Evolutionary conservation across 1,284 basidiomycete species (phyloP).

Genomic region (Tilletia setariae): DNA sequence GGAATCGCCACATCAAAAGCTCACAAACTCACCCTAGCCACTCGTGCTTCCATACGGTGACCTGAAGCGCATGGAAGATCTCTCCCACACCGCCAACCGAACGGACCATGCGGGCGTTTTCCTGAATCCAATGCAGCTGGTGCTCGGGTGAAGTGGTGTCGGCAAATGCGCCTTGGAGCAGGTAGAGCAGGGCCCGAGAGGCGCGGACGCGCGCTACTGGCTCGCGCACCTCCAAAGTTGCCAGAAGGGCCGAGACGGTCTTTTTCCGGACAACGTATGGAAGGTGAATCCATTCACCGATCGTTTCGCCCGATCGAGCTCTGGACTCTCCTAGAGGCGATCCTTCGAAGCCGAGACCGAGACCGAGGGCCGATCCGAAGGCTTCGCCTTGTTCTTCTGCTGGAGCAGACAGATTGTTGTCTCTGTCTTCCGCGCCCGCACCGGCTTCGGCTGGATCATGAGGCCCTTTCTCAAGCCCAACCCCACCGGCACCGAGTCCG

Average conservation of each 20-base stretch:
- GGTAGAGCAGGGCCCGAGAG: conserved; percentile 44
- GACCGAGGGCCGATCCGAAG: conserved; percentile 28
- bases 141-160: conserved; percentile 87
- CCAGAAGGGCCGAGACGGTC: conserved; percentile 40
- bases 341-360: conserved; percentile 30
- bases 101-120: conserved; percentile 84
- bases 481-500: conserved; percentile 3
- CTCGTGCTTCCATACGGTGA: conserved; percentile 84
- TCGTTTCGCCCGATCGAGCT: conserved; percentile 19
- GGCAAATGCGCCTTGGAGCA: conserved; percentile 73
- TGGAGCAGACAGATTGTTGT: neutral
- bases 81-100: conserved; percentile 77
- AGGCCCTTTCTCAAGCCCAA: neutral
- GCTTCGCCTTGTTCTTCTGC: neutral
- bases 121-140: conserved; percentile 91
- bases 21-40: conserved; percentile 30
- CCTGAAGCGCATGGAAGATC: conserved; percentile 83
- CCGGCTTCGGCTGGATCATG: neutral
- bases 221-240: conserved; percentile 45
- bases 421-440: neutral
- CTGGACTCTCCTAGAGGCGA: neutral
- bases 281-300: conserved; percentile 44
- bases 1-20: too few relatives aligned
- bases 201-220: conserved; percentile 38
- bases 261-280: conserved; percentile 37